These are phyloP conservation scores for Blastobotrys ciferrii DNA, from an alignment of 1,139 yeast species.

Conservation along the genomic window DNA sequence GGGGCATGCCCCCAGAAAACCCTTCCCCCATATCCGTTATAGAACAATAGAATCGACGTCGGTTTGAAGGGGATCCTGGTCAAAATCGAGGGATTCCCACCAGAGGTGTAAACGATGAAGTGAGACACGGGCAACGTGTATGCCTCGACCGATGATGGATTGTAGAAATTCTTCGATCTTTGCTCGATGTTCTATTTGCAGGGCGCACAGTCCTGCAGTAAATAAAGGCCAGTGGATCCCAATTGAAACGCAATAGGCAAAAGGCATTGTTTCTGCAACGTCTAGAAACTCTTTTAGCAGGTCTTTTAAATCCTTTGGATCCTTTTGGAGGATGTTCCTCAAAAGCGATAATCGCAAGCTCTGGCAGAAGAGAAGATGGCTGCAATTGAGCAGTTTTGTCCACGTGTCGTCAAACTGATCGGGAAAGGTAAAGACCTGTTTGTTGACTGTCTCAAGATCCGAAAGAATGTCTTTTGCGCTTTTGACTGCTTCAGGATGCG, in stretches of 20 bases:
- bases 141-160: constrained; percentile 20
- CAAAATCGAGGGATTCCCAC: constrained; percentile 22
- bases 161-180: constrained; percentile 19
- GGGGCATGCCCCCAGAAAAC: too few species aligned
- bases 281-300: background rate
- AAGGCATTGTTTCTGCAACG: constrained; percentile 15
- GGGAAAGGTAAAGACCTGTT: background rate
- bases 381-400: background rate
- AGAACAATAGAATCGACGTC: constrained; percentile 24
- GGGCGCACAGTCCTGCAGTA: constrained; percentile 24
- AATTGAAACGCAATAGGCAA: constrained; percentile 24
- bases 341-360: background rate
- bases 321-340: background rate
- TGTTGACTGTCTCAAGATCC: background rate
- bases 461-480: background rate
- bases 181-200: constrained; percentile 24
- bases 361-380: constrained; percentile 4
- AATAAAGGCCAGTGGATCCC: constrained; percentile 23
- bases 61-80: constrained; percentile 13
- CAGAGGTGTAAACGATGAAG: constrained; percentile 20
- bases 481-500: constrained; percentile 3
- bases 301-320: background rate
- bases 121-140: constrained; percentile 25
- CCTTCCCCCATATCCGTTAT: constrained; percentile 11
- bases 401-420: background rate